Base-by-base conservation (phyloP, 257 asterid species). In the Echium plantagineum region DNA sequence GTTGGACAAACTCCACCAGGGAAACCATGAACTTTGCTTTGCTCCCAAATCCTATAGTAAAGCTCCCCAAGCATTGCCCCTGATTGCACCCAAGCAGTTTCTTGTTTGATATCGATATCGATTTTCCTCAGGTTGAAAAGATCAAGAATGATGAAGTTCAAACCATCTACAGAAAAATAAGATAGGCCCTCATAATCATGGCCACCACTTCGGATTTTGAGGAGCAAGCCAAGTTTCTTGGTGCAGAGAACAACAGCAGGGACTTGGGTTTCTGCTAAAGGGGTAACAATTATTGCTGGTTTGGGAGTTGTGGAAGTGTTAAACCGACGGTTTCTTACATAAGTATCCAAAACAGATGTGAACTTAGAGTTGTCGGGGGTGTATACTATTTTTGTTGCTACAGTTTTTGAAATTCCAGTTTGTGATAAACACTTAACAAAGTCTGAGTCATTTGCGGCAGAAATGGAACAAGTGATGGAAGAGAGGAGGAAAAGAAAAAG, bases 151-250 rank as follows among this genome's bases (percentile, higher is more conserved):
- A 78, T 38, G 13, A 78, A 78, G 0, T 48, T 19, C 2, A 9
- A 17, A 21, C 47, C 47, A 8, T 35, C 47, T 12, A 42, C 13
- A 2, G 84, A 72, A 3, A 75, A 75, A 6, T 77, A 77, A 0
- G 82, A 77, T 4, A 28, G 32, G 6, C 32, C 32, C 32, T 28
- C 32, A 3, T 28, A 28, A 28, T 28, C 32, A 28, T 28, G 90
- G 8, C 85, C 85, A 2, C 85, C 87, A 18, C 89, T 81, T 15
- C 86, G 74, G 57, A 75, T 71, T 31, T 67, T 77, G 10, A 84
- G 69, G 9, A 62, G 74, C 15, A 83, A 16, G 1, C 68, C 62
- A 15, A 60, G 59, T 9, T 47, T 22, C 54, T 71, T 72, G 7
- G 80, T 53, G 57, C 87, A 78, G 5, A 58, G 0, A 8, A 78